Evolutionary conservation across 1,139 yeast genomes (phyloP).

Genomic region (Petasospora rhodanensis): DNA sequence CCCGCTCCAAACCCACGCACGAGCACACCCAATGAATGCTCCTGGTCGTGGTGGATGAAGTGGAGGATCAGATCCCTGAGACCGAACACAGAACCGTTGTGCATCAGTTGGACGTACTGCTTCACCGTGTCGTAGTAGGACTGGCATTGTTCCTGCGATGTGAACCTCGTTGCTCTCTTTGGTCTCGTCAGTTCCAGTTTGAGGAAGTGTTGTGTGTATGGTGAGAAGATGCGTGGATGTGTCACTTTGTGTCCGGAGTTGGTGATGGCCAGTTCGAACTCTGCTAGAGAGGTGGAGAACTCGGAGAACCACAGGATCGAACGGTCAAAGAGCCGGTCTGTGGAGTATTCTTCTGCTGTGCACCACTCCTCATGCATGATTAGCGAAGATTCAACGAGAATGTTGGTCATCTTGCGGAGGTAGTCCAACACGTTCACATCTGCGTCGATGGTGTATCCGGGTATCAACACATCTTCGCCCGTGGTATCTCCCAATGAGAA

Average conservation of each 20-base stretch:
- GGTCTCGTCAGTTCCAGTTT: background rate
- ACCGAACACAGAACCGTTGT: conserved; percentile 4
- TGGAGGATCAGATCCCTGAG: conserved; percentile 3
- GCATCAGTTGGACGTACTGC: conserved; percentile 5
- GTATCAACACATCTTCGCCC: conserved; percentile 1
- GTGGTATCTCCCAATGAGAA: background rate
- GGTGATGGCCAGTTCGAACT: background rate
- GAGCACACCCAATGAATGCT: conserved; percentile 1
- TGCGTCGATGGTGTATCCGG: conserved; percentile 3
- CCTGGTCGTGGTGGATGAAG: conserved; percentile 6
- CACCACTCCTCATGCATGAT: conserved; percentile 2
- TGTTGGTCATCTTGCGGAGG: conserved; percentile 3
- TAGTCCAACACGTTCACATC: conserved; percentile 5
- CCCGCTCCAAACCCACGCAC: conserved; percentile 7
- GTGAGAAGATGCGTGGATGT: conserved; percentile 1
- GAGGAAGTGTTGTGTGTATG: background rate
- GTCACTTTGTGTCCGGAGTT: conserved; percentile 3
- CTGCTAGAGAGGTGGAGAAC: conserved; percentile 1
- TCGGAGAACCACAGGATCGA: background rate
- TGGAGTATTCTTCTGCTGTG: background rate
- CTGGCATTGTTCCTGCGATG: conserved; percentile 2
- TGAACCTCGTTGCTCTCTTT: background rate
- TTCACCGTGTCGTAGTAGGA: conserved; percentile 4
- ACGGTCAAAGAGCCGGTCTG: conserved; percentile 1
- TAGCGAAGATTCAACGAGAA: conserved; percentile 3